These are phyloP conservation scores for Sugiyamaella valdiviana DNA, from an alignment of 805 yeast species.

Conservation along the genomic window DNA sequence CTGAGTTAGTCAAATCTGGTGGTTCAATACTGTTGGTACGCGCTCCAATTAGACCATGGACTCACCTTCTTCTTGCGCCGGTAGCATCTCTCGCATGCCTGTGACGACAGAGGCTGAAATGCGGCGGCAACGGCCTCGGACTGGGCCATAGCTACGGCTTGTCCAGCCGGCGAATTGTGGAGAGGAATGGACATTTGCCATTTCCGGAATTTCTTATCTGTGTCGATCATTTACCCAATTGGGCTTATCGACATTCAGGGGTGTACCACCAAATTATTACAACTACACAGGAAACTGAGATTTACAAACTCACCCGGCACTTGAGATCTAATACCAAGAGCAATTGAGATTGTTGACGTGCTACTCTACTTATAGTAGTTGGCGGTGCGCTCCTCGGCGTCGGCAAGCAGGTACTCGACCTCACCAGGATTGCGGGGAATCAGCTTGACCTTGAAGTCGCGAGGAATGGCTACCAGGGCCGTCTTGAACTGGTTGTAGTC, in stretches of 20 bases:
- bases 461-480: constrained; percentile 24
- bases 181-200: not conserved
- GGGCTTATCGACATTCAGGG: not conserved
- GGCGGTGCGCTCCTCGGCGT: constrained; percentile 18
- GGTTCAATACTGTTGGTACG: too few relatives aligned
- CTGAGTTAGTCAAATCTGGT: constrained; percentile 4
- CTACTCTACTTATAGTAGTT: constrained; percentile 12
- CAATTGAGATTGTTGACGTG: too few relatives aligned
- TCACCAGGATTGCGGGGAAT: constrained; percentile 21
- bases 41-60: too few relatives aligned
- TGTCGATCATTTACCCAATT: not conserved
- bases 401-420: constrained; percentile 14
- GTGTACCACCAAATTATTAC: too few relatives aligned
- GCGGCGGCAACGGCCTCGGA: not conserved
- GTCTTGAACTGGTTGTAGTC: constrained; percentile 23
- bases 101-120: not conserved
- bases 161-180: not conserved
- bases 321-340: too few relatives aligned
- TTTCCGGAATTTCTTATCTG: not conserved
- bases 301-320: too few relatives aligned
- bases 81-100: constrained; percentile 20
- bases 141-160: not conserved
- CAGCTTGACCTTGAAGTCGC: constrained; percentile 23
- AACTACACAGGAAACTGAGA: too few relatives aligned
- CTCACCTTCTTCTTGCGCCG: constrained; percentile 21